Evolutionary conservation across 2,329 filamentous ascomycete species (phyloP), one percentile per base, ranked within the genome.

Genomic region (Aureobasidium sp.): DNA sequence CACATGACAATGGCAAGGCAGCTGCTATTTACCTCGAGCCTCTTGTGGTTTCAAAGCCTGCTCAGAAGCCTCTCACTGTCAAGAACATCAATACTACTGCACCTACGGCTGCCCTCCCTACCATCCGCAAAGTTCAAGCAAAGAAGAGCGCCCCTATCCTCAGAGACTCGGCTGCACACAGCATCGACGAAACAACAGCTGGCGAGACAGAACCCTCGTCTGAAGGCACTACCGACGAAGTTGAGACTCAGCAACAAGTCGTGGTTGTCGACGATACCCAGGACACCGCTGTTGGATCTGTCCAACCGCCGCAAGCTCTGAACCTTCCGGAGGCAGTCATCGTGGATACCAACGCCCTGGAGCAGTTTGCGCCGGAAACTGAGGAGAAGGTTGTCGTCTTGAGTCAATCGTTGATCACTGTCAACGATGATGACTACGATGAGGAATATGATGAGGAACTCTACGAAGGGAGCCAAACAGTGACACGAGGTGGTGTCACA

Each of bases 391-490:
- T 27, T 9, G 36, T 49, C 11, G 57, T 51, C 17, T 22, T 51
- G 36, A 60, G 57, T 20, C 57, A 49, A 25, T 49, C 57, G 6
- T 49, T 60, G 44, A 41, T 60, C 17, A 39, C 57, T 15, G 44
- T 49, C 57, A 60, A 60, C n/a, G 57, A 60, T 36, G 57, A 60
- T 34, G 88, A 91, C 71, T 89, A 87, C 87, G 87, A 80, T 27
- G 82, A 86, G 17, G 89, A 91, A 20, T 87, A 89, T 17, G 87
- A 93, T 29, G 88, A 89, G 14, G 90, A 91, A 65, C 85, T 84
- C 64, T 84, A 86, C 57, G 84, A 86, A n/a, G 84, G 87, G 70
- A 84, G 82, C 25, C 87, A 86, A 68, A 88, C 88, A 63, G 92
- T 89, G 25, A 90, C 89, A 62, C 87, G 86, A 39, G 42, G 29